Percentiles rank a stretch among this genome's conserved stretches.
phyloP scores from a whole-genome alignment of 768 basidiomycete genomes.

The Bullera alba region DNA sequence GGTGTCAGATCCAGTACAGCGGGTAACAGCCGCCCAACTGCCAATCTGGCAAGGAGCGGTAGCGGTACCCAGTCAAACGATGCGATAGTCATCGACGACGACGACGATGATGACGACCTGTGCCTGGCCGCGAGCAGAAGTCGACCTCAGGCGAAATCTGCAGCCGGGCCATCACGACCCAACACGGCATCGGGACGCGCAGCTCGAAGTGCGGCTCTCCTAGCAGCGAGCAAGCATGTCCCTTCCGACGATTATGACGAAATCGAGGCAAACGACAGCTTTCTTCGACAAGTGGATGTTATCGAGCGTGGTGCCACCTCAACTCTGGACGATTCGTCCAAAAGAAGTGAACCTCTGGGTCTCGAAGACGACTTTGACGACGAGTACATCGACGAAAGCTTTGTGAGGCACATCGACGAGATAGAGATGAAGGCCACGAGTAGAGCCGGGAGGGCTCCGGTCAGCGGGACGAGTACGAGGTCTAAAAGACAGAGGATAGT shows the following conservation, averaged over 20 bases:
- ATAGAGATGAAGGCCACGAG: constrained; percentile 2
- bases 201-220: background rate
- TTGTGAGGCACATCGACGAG: constrained; percentile 11
- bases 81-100: background rate
- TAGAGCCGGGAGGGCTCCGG: too few species aligned
- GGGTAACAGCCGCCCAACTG: too few species aligned
- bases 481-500: too few species aligned
- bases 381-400: constrained; percentile 14
- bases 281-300: constrained; percentile 12
- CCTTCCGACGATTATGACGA: constrained; percentile 8
- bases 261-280: constrained; percentile 18
- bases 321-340: background rate
- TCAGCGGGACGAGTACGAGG: too few species aligned
- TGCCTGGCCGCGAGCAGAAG: background rate
- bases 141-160: background rate
- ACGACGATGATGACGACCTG: constrained; percentile 6
- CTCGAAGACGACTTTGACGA: constrained; percentile 9
- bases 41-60: too few species aligned
- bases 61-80: background rate
- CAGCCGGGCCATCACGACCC: too few species aligned
- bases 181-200: too few species aligned
- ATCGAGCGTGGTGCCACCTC: background rate
- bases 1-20: too few species aligned
- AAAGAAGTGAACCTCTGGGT: background rate
- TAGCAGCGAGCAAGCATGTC: background rate